phyloP scores from a whole-genome alignment of 2,329 filamentous ascomycete species.

The Botryotinia narcissicola region DNA sequence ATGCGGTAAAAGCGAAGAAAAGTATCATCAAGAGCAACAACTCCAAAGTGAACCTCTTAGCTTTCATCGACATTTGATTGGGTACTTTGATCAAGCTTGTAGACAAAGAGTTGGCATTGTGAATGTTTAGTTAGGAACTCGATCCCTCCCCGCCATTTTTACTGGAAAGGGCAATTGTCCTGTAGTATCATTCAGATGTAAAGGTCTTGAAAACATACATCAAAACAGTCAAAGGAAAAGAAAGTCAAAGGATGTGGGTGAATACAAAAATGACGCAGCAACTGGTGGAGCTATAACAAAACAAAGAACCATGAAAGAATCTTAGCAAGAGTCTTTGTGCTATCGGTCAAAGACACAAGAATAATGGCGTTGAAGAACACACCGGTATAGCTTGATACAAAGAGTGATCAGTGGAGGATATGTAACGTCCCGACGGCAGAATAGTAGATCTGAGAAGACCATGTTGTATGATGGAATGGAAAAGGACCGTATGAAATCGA shows the following conservation, averaged over 20 bases:
- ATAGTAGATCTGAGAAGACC: not conserved
- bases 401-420: not conserved
- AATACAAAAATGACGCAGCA: not conserved
- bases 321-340: not conserved
- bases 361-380: not conserved
- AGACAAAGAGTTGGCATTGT: not conserved
- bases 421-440: not conserved
- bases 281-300: not conserved
- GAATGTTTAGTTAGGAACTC: not conserved
- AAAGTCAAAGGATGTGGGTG: not conserved
- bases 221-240: not conserved
- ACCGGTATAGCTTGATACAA: not conserved
- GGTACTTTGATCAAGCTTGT: not conserved
- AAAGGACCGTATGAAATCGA: not conserved
- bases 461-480: not conserved
- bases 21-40: not conserved
- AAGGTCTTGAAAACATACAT: not conserved
- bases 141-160: not conserved
- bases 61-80: not conserved
- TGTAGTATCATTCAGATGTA: not conserved
- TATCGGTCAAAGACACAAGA: not conserved
- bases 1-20: not conserved
- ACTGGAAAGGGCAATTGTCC: not conserved
- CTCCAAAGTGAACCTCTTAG: not conserved
- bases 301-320: not conserved